Evolutionary conservation across 768 basidiomycete species (phyloP).

Genomic region (Panus rudis): DNA sequence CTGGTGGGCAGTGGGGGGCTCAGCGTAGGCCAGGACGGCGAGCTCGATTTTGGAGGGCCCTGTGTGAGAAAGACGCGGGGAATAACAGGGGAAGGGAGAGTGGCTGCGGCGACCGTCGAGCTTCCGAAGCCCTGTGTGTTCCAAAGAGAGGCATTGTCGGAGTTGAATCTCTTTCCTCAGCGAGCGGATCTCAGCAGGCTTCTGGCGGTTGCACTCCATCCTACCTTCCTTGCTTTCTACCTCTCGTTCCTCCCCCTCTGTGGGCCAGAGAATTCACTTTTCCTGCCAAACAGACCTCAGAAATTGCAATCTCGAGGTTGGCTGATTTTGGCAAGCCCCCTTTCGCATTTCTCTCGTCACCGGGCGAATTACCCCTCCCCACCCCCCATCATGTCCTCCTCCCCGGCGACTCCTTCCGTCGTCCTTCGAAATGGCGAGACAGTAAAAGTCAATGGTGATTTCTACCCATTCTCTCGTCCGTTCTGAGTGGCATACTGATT

Average conservation of each 20-base stretch:
- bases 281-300: neutral
- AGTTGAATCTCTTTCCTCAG: constrained; percentile 1
- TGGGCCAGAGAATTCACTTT: neutral
- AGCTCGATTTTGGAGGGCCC: too few relatives aligned
- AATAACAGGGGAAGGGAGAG: too few relatives aligned
- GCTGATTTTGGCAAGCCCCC: neutral
- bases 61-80: too few relatives aligned
- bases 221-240: constrained; percentile 1
- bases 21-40: too few relatives aligned
- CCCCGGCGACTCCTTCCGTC: constrained; percentile 38
- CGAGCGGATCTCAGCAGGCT: neutral
- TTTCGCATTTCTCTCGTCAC: constrained; percentile 2
- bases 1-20: too few relatives aligned
- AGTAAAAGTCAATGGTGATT: constrained; percentile 82
- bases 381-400: constrained; percentile 14
- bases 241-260: neutral
- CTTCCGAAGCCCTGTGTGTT: too few relatives aligned
- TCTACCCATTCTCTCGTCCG: constrained; percentile 11
- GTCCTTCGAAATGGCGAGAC: constrained; percentile 75
- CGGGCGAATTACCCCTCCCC: constrained; percentile 2
- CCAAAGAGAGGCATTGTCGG: too few relatives aligned
- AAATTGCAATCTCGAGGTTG: neutral
- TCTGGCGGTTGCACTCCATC: neutral
- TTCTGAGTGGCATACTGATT: constrained; percentile 25
- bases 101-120: too few relatives aligned